Conservation (phyloP, 176 grass and related monocot genomes). For the Carex pumila region DNA sequence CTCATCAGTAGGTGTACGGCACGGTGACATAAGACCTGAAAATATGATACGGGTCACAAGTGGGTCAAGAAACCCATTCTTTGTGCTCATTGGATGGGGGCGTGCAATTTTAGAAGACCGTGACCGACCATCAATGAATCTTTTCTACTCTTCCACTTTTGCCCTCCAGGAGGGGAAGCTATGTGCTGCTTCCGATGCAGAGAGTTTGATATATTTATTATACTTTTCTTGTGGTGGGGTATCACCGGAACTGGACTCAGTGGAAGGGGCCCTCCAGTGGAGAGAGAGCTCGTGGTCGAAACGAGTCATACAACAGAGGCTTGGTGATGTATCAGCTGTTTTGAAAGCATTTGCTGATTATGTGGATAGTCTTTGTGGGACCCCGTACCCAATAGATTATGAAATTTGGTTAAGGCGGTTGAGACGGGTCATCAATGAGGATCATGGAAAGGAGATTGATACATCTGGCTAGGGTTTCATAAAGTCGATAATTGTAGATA, state of each 20-base stretch:
- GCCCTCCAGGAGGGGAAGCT: conserved; percentile 91
- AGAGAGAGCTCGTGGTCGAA: conserved; percentile 86
- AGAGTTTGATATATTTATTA: conserved; percentile 91
- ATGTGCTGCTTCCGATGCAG: conserved; percentile 77
- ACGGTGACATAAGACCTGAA: conserved; percentile 78
- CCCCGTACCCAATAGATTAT: conserved; percentile 86
- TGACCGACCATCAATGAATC: conserved; percentile 76
- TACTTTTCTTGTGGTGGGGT: conserved; percentile 87
- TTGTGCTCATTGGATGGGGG: conserved; percentile 92
- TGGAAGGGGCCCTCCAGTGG: conserved; percentile 90
- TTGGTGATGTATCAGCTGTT: conserved; percentile 79
- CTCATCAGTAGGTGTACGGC: conserved; percentile 66
- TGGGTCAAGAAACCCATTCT: conserved; percentile 47
- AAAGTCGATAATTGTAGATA: conserved; percentile 13
- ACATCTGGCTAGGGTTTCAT: conserved; percentile 10
- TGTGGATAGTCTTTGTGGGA: conserved; percentile 94
- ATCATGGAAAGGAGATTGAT: conserved; percentile 81
- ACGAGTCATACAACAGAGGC: conserved; percentile 91
- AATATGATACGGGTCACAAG: conserved; percentile 77
- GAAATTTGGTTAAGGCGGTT: conserved; percentile 95
- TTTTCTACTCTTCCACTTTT: conserved; percentile 92
- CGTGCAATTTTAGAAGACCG: conserved; percentile 89
- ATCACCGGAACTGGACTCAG: conserved; percentile 75
- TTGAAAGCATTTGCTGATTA: conserved; percentile 98
- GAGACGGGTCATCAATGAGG: conserved; percentile 74